Percentiles rank a stretch among this genome's conserved stretches.
phyloP scores from a whole-genome alignment of 2,329 filamentous ascomycete genomes.

The Alternaria panax region DNA sequence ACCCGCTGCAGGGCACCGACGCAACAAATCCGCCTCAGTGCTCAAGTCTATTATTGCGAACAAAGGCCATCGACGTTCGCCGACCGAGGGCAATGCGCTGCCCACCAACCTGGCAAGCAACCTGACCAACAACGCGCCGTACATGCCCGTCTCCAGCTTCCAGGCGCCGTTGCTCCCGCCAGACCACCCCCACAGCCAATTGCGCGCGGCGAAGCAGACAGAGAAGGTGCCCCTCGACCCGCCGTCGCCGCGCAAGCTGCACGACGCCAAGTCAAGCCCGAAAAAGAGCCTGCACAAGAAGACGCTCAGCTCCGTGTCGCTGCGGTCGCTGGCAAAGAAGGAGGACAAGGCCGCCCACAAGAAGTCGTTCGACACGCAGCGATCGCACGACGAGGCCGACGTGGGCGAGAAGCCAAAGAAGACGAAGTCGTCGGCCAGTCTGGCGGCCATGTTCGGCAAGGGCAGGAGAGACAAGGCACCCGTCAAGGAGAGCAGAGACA shows the following conservation, averaged over 20 bases:
- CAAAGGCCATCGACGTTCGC: conserved; percentile 58
- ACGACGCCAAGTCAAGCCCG: conserved; percentile 47
- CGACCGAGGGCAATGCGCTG: conserved; percentile 50
- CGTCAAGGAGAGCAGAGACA: conserved; percentile 64
- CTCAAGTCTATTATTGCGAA: conserved; percentile 60
- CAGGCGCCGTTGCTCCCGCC: conserved; percentile 57
- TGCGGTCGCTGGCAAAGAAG: conserved; percentile 60
- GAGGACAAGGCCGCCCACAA: conserved; percentile 44
- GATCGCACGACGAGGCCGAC: conserved; percentile 37
- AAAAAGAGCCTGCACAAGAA: conserved; percentile 58
- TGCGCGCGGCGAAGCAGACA: conserved; percentile 35
- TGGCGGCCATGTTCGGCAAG: conserved; percentile 77
- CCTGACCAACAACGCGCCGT: conserved; percentile 18
- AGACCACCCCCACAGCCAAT: conserved; percentile 56
- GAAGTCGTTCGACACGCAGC: conserved; percentile 40
- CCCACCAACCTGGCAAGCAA: conserved; percentile 20
- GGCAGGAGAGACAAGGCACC: conserved; percentile 68
- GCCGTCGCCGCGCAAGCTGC: conserved; percentile 48
- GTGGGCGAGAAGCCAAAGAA: conserved; percentile 64
- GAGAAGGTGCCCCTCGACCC: conserved; percentile 50
- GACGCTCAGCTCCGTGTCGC: conserved; percentile 62
- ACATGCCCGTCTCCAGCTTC: conserved; percentile 35
- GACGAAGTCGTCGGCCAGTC: conserved; percentile 81
- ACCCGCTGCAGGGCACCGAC: conserved; percentile 43
- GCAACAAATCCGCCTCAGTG: conserved; percentile 52